Evolutionary conservation across 306 rosid species (phyloP), one percentile per base, ranked within the genome.

Genomic region (Rosa multiflora): DNA sequence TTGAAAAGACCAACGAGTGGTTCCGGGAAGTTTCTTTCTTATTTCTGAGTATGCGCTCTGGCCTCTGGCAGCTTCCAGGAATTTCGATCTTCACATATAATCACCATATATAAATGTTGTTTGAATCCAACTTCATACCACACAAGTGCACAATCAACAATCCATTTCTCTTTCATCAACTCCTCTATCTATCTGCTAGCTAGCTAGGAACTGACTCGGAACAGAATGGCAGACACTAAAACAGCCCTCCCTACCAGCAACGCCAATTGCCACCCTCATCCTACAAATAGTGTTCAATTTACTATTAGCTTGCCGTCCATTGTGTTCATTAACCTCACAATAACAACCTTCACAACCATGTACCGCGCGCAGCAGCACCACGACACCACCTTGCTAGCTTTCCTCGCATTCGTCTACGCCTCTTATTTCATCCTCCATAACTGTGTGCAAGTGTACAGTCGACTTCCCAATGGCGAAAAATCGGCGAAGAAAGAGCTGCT

Each of bases 361-460:
- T 83, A 79, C 77, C 72, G 77, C 44, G 80, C 83, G 3, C 47
- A 69, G 69, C 4, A 21, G 49, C 49, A 70, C 83, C 12, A 44
- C 39, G 68, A 83, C 75, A 49, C 8, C 4, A 4, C 70, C 6
- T 55, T 62, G 49, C 15, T 64, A 4, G 70, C 44, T 23, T 79
- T 70, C 73, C 40, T 62, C 7, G 70, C 51, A 5, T 35, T 64
- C 70, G 10, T 32, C 70, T 64, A 32, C 21, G 10, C 44, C 1
- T 35, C 70, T 10, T 74, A 61, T 9, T 69, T 70, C 10, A 37
- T 7, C 6, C 5, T 70, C 56, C 40, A 42, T 4, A 21, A 49
- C 15, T 84, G 84, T 66, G 17, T 23, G 1, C 15, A 20, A 0
- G 76, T 10, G 15, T 40, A 55, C 23, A 66, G 52, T 1, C 26